These are phyloP conservation scores for Oemleria cerasiformis DNA, from an alignment of 306 rosid genomes.

Conservation along the genomic window DNA sequence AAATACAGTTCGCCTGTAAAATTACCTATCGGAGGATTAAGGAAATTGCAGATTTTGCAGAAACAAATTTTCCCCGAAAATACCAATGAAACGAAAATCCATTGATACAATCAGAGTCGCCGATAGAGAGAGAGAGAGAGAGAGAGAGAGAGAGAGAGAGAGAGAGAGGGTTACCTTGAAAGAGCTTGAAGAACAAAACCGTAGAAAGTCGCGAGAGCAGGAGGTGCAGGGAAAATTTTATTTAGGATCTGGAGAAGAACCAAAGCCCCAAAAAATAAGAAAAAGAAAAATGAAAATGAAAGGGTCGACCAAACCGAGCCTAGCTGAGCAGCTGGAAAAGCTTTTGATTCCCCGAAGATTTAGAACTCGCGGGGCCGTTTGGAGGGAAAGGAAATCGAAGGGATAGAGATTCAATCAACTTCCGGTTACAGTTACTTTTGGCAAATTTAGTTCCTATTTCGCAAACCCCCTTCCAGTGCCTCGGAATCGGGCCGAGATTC, in stretches of 20 bases:
- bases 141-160: background rate
- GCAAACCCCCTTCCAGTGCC: constrained; percentile 79
- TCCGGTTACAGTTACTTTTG: constrained; percentile 52
- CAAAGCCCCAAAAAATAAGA: background rate
- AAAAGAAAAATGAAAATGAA: background rate
- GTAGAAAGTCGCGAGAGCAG: constrained; percentile 31
- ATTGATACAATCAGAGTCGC: background rate
- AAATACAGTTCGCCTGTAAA: background rate
- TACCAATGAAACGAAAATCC: background rate
- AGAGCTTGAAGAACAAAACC: constrained; percentile 26
- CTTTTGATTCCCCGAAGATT: too few relatives aligned
- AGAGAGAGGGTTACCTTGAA: constrained; percentile 39
- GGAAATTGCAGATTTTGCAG: background rate
- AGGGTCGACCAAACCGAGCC: too few relatives aligned
- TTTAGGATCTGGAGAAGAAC: constrained; percentile 24
- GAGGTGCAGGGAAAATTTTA: constrained; percentile 24
- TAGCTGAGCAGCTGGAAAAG: too few relatives aligned
- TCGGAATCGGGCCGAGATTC: constrained; percentile 70
- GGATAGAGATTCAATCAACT: constrained; percentile 65
- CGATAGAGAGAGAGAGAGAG: background rate
- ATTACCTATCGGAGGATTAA: background rate
- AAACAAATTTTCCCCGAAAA: background rate
- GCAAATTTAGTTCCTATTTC: constrained; percentile 58
- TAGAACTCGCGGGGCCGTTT: constrained; percentile 51
- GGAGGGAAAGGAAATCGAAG: constrained; percentile 60